phyloP scores from a whole-genome alignment of 2,329 filamentous ascomycete genomes.

The Colletotrichum sp. region DNA sequence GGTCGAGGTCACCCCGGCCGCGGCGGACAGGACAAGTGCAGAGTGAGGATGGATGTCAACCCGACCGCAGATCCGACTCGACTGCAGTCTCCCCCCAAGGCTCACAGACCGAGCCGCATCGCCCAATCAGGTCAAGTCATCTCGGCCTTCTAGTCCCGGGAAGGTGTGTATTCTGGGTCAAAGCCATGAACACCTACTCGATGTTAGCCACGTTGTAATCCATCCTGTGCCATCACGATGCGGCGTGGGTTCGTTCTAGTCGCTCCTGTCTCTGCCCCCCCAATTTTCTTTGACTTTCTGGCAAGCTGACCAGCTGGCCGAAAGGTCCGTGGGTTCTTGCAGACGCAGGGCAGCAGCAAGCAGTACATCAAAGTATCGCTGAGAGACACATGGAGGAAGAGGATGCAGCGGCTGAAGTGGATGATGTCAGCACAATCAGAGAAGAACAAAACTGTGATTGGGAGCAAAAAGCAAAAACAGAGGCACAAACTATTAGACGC shows the following conservation, averaged over 20 bases:
- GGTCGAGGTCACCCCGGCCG: constrained; percentile 1
- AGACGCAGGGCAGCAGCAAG: background rate
- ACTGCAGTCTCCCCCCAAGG: constrained; percentile 1
- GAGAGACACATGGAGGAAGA: background rate
- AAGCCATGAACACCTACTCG: constrained; percentile 10
- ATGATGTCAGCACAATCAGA: constrained; percentile 19
- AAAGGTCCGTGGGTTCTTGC: constrained; percentile 6
- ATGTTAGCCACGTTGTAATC: constrained; percentile 20
- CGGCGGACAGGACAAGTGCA: background rate
- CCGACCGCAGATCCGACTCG: constrained; percentile 1
- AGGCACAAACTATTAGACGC: constrained; percentile 16
- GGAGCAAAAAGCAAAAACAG: constrained; percentile 2
- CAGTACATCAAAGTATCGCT: background rate
- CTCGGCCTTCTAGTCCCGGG: constrained; percentile 6
- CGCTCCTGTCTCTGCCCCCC: constrained; percentile 14
- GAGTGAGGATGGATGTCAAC: background rate
- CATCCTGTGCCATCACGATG: constrained; percentile 12
- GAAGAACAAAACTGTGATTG: constrained; percentile 5
- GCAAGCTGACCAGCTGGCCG: background rate
- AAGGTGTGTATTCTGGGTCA: constrained; percentile 15
- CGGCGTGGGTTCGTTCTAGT: constrained; percentile 6
- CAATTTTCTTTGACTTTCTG: constrained; percentile 12
- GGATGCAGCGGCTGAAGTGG: constrained; percentile 9
- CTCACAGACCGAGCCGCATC: constrained; percentile 10
- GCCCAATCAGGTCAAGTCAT: constrained; percentile 4